phyloP scores from a whole-genome alignment of 2,329 filamentous ascomycete genomes.

The Aspergillus nomiae region DNA sequence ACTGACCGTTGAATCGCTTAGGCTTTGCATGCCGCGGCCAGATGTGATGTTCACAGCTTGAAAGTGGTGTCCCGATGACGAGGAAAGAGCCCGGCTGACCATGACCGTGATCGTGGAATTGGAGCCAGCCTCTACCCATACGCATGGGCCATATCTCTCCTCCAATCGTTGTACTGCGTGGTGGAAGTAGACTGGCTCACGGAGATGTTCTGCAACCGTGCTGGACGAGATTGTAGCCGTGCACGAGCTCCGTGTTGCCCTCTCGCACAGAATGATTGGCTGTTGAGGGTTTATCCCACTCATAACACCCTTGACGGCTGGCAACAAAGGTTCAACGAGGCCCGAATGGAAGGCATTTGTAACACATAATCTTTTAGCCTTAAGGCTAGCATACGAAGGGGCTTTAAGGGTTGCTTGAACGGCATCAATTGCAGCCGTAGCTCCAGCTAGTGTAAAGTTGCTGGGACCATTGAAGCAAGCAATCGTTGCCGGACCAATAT shows the following conservation, averaged over 20 bases:
- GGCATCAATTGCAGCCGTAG: constrained; percentile 16
- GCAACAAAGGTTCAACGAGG: constrained; percentile 41
- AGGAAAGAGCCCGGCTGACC: constrained; percentile 29
- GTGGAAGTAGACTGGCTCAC: constrained; percentile 48
- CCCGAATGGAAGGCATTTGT: constrained; percentile 53
- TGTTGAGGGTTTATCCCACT: constrained; percentile 31
- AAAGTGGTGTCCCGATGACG: constrained; percentile 13
- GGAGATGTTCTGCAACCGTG: constrained; percentile 26
- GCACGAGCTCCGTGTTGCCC: constrained; percentile 15
- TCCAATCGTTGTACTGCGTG: constrained; percentile 44
- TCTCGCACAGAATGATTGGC: constrained; percentile 32
- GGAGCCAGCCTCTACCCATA: constrained; percentile 47
- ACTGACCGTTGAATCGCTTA: constrained; percentile 31
- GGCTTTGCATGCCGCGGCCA: constrained; percentile 9
- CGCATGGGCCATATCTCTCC: constrained; percentile 17
- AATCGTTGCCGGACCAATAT: constrained; percentile 20
- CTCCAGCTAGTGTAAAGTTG: constrained; percentile 25
- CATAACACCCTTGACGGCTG: constrained; percentile 29
- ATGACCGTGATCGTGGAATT: constrained; percentile 38
- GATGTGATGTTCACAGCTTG: constrained; percentile 20
- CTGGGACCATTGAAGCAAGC: constrained; percentile 27
- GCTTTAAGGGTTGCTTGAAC: constrained; percentile 15
- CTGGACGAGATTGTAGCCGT: not conserved
- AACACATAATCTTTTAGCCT: constrained; percentile 44
- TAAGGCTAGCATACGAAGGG: constrained; percentile 15